A percentile compares a stretch with the other conserved stretches of the same genome.
Conservation (phyloP, 345 rosid genomes). For the Nasturtium officinale region DNA sequence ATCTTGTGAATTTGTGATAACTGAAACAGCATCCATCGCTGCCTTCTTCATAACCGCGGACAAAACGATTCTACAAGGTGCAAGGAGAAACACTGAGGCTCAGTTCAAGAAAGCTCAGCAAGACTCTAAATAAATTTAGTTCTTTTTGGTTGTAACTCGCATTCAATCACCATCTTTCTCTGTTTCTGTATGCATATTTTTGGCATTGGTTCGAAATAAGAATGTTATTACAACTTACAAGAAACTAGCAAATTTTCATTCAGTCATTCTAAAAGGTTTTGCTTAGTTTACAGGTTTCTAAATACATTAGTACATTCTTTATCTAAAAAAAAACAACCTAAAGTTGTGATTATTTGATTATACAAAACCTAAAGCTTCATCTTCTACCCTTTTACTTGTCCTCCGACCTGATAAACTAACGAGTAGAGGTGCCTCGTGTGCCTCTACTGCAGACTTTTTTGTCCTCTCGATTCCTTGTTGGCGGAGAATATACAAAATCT, state of each 20-base stretch:
- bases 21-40: too few species aligned
- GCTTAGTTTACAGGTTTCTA: not conserved
- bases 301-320: constrained; percentile 1
- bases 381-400: constrained; percentile 34
- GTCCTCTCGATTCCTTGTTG: constrained; percentile 32
- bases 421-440: constrained; percentile 34
- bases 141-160: constrained; percentile 29
- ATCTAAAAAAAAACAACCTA: not conserved
- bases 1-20: too few species aligned
- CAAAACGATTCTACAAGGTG: too few species aligned
- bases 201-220: constrained; percentile 23
- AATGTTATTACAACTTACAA: not conserved
- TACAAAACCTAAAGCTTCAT: constrained; percentile 41
- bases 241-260: not conserved
- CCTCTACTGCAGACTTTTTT: constrained; percentile 27
- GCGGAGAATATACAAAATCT: constrained; percentile 63
- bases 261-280: not conserved
- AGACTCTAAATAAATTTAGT: constrained; percentile 24
- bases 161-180: constrained; percentile 17
- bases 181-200: constrained; percentile 4
- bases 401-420: constrained; percentile 39
- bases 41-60: too few species aligned
- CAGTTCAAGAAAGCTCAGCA: constrained; percentile 41
- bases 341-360: constrained; percentile 24
- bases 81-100: constrained; percentile 53